Evolutionary conservation across 768 basidiomycete genomes (phyloP), one percentile per base, ranked within the genome.

Genomic region (Rhizopogon sp.): DNA sequence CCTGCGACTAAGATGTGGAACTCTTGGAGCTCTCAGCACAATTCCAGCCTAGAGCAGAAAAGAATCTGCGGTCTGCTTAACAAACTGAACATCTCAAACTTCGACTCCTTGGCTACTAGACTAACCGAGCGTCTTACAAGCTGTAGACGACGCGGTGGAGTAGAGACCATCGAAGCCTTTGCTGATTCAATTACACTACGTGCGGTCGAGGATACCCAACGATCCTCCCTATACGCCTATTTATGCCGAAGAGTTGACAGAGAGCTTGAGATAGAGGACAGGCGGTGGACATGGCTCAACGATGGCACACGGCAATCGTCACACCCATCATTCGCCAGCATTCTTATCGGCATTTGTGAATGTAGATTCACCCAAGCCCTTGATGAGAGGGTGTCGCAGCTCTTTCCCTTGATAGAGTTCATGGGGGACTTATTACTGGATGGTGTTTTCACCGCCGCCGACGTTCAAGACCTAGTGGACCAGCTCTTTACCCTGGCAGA

Each of bases 41-140:
- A 73, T 62, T 67, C 70, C 16, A 71, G 71, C 40, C 67, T 72
- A 54, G 72, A 80, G 46, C 74, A 78, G 54, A 72, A 77, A 50
- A 78, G 78, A 63, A 75, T 82, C 62, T 81, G 81, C 64, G 73
- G 78, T 42, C 65, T 82, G 52, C 74, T 84, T 59, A 84, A 84
- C 77, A 82, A 80, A 72, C 72, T 84, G 39, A 79, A 80, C 3
- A 66, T 74, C 57, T 74, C 77, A 57, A 76, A 75, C 58, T 80
- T 82, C 68, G 77, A 78, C 50, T 71, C 72, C 40, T 76, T 82
- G 58, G 75, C 79, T 40, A 64, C 70, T 42, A 75, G 77, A 61
- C 79, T 83, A 59, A 70, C 79, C 46, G 71, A 71, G 28, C 78
- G 76, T 73, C 77, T 79, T 43, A 76, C 79, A 67, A 73, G 71